Evolutionary conservation across 306 rosid genomes (phyloP).

Genomic region (Boehmeria nivea): DNA sequence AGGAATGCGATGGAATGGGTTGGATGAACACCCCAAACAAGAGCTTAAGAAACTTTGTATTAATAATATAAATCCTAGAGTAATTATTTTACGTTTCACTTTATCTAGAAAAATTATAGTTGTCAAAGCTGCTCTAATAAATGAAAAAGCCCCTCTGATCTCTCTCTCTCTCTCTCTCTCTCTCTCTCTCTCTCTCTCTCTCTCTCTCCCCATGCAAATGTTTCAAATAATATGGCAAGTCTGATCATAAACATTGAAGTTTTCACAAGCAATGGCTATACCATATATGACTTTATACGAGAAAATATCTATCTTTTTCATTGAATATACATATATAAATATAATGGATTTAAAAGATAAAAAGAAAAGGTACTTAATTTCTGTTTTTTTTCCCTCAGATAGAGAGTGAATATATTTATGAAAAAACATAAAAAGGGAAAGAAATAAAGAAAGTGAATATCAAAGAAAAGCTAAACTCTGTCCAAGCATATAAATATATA

Average conservation of each 20-base stretch:
- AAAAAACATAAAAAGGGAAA: conserved; percentile 9
- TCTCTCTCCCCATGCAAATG: neutral
- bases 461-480: conserved; percentile 47
- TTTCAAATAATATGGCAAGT: conserved; percentile 8
- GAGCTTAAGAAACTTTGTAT: no score
- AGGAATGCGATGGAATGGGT: no score
- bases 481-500: conserved; percentile 30
- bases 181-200: neutral
- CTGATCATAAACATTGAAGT: neutral
- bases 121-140: neutral
- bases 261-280: conserved; percentile 4
- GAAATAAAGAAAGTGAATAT: conserved; percentile 45
- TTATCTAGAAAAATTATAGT: conserved; percentile 3
- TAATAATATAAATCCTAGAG: no score
- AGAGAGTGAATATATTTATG: neutral
- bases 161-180: conserved; percentile 2
- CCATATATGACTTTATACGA: conserved; percentile 16
- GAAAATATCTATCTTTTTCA: neutral
- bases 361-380: neutral
- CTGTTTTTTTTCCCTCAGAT: conserved; percentile 17
- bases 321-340: conserved; percentile 7
- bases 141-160: neutral
- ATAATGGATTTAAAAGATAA: neutral
- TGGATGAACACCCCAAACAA: no score
- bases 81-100: neutral